phyloP scores from a whole-genome alignment of 164 flowering plant species.

The Annona squamosa region DNA sequence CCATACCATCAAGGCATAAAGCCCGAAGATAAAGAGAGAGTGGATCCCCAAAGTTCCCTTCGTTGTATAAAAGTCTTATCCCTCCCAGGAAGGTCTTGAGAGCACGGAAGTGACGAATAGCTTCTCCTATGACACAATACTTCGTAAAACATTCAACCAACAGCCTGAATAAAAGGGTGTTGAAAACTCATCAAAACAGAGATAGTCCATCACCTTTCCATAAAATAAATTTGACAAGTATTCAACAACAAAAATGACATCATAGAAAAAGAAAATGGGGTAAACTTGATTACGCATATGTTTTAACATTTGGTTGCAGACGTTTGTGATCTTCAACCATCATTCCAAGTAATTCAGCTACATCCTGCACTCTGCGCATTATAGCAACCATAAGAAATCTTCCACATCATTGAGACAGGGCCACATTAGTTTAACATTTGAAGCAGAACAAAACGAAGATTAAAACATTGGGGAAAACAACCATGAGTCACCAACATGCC shows the following conservation, averaged over 20 bases:
- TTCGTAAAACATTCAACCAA: constrained; percentile 96
- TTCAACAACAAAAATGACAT: background rate
- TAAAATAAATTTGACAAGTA: background rate
- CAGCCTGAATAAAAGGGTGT: constrained; percentile 42
- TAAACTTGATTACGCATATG: constrained; percentile 61
- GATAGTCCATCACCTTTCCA: too few relatives aligned
- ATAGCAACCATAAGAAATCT: background rate
- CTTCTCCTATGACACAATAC: constrained; percentile 78
- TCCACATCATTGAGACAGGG: background rate
- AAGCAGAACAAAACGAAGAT: too few relatives aligned
- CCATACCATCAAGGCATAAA: constrained; percentile 82
- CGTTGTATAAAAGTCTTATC: constrained; percentile 54
- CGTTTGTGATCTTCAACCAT: constrained; percentile 96
- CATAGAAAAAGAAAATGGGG: constrained; percentile 1
- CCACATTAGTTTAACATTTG: too few relatives aligned
- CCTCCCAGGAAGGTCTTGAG: constrained; percentile 74
- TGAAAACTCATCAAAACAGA: background rate
- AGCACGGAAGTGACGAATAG: constrained; percentile 94
- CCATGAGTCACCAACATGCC: too few relatives aligned
- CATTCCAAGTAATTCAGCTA: constrained; percentile 95
- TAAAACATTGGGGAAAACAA: too few relatives aligned
- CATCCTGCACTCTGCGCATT: constrained; percentile 79
- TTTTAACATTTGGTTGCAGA: constrained; percentile 82
- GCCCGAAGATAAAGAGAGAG: constrained; percentile 93
- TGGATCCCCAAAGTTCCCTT: constrained; percentile 90